Percentiles rank a stretch among this genome's conserved stretches.
Evolutionary conservation across 768 basidiomycete genomes (phyloP).

Genomic region (Polyporus arcularius): DNA sequence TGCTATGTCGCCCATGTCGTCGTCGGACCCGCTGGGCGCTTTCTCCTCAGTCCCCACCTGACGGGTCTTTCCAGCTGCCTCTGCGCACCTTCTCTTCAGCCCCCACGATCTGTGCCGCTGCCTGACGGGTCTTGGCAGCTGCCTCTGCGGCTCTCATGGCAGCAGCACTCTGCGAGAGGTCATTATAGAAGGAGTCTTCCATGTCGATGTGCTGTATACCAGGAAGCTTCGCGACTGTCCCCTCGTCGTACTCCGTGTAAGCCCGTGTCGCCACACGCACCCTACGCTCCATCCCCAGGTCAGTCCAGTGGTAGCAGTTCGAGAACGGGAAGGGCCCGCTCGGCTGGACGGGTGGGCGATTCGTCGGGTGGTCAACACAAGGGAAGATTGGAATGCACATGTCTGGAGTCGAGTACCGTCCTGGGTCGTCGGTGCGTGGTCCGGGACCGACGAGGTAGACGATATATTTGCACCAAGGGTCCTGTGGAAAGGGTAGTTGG

Average conservation of each 20-base stretch:
- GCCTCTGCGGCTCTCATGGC: not conserved
- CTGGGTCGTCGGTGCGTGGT: not conserved
- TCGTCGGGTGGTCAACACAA: not conserved
- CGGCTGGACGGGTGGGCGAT: not conserved
- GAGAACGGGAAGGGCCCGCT: not conserved
- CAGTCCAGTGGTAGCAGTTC: slow-evolving; percentile 14
- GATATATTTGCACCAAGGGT: not conserved
- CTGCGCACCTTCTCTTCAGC: not conserved
- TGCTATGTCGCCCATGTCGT: not conserved
- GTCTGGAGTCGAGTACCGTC: not conserved
- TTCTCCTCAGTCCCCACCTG: not conserved
- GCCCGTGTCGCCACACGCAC: not conserved
- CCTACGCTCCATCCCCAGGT: not conserved
- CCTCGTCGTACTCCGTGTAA: not conserved
- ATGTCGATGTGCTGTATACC: not conserved
- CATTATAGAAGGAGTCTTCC: not conserved
- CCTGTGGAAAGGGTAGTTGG: not conserved
- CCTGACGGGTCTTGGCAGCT: not conserved
- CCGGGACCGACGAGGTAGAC: not conserved
- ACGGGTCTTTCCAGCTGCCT: not conserved
- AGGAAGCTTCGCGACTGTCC: not conserved
- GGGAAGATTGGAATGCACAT: slow-evolving; percentile 8
- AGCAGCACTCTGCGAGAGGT: not conserved
- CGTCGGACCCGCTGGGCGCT: not conserved
- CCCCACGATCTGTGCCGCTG: not conserved